Evolutionary conservation across 2,329 filamentous ascomycete species (phyloP), one percentile per base, ranked within the genome.

Genomic region (Alternaria hordeiaustralica): DNA sequence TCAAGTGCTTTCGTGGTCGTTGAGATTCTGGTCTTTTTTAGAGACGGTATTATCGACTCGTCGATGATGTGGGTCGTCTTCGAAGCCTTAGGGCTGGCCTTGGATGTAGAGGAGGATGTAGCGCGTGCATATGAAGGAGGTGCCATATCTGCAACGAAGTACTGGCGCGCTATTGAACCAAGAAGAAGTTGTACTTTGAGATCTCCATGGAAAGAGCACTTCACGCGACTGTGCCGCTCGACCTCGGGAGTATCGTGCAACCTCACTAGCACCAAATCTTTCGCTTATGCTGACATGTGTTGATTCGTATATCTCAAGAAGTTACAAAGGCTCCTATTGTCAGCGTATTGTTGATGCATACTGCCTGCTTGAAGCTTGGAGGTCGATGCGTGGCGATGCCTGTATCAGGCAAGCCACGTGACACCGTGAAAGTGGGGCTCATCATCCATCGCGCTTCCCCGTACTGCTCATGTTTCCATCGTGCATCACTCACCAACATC

Each of bases 361-460:
- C 30, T 21, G 23, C 23, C 30, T 21, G 23, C 23, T 41, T 21
- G 23, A 41, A 9, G 49, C 30, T 53, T 23, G 11, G 49, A 41
- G 23, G 36, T 51, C 12, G 44, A 46, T 36, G 55, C 18, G 21
- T 44, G 47, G 23, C n/a, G 33, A 43, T 15, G 58, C 36, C 36
- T 41, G 43, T 28, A 6, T 43, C 12, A 62, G 53, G 36, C 41
- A 46, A 41, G 20, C 41, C 65, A 66, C 65, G 67, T 72, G 71
- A 69, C 26, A 58, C 43, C 72, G 73, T 57, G 73, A 54, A 61
- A 45, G 68, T 68, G 64, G 63, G 57, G 62, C 73, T 72, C 65
- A 67, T 63, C 28, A 36, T 46, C 21, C 61, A 64, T 66, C 56
- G 63, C 60, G 50, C 58, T 55, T 58, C 65, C 36, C 58, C 20